Evolutionary conservation across 2,329 filamentous ascomycete species (phyloP).

Genomic region (Lachnellula arida): DNA sequence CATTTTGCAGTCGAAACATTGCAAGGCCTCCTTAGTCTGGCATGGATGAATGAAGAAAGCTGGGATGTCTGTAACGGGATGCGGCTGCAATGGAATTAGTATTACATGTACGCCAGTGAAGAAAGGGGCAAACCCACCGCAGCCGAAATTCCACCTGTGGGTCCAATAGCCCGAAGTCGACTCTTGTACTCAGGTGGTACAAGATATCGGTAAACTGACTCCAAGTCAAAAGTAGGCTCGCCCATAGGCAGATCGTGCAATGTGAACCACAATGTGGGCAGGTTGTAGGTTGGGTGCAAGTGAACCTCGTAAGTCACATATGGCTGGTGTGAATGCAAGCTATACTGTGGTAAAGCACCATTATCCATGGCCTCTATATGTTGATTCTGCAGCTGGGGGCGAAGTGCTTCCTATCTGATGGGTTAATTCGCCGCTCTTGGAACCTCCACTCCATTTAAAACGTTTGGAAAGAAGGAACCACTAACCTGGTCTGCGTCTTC

Average conservation of each 20-base stretch:
- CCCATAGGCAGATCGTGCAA: conserved; percentile 53
- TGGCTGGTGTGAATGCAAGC: conserved; percentile 35
- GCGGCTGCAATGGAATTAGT: conserved; percentile 35
- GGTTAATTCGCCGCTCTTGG: background rate
- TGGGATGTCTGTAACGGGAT: conserved; percentile 73
- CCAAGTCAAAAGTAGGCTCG: conserved; percentile 56
- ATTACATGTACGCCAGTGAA: background rate
- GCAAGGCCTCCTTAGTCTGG: conserved; percentile 77
- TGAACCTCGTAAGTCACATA: conserved; percentile 63
- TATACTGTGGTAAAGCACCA: conserved; percentile 20
- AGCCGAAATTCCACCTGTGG: conserved; percentile 69
- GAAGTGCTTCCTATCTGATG: conserved; percentile 24
- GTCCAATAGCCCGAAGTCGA: conserved; percentile 54
- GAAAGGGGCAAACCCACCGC: conserved; percentile 55
- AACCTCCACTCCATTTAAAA: background rate
- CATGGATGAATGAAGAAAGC: conserved; percentile 93
- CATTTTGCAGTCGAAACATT: conserved; percentile 52
- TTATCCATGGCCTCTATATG: background rate
- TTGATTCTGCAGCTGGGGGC: background rate
- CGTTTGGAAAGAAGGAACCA: background rate
- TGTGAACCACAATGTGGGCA: conserved; percentile 73
- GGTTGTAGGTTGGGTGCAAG: conserved; percentile 68
- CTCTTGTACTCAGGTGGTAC: conserved; percentile 63
- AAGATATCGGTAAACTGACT: conserved; percentile 65
- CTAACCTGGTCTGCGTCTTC: conserved; percentile 30